Evolutionary conservation across 192 early-diverging fungal species (phyloP).

Genomic region (Coemansia sp.): DNA sequence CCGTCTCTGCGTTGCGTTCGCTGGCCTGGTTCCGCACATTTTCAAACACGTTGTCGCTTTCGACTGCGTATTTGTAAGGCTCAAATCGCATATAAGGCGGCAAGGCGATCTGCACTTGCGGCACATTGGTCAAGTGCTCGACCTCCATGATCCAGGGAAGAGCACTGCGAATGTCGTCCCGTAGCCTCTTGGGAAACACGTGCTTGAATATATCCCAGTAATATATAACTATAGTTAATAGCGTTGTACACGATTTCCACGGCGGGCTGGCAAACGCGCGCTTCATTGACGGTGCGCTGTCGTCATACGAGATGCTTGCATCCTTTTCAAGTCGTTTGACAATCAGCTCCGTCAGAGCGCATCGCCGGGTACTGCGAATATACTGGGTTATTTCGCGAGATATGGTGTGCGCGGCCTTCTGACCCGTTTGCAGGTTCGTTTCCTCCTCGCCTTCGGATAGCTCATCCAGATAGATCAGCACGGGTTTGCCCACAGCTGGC

Average conservation of each 20-base stretch:
- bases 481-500: no score
- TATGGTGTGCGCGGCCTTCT: slow-evolving; percentile 12
- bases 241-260: slow-evolving; percentile 31
- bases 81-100: slow-evolving; percentile 17
- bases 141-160: slow-evolving; percentile 48
- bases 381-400: slow-evolving; percentile 22
- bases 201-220: slow-evolving; percentile 21
- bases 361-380: slow-evolving; percentile 6
- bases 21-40: slow-evolving; percentile 7
- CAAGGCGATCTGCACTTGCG: slow-evolving; percentile 13
- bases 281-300: not conserved
- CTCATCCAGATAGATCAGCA: slow-evolving; percentile 32
- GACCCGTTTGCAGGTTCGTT: not conserved
- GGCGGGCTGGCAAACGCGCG: slow-evolving; percentile 21
- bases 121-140: slow-evolving; percentile 15
- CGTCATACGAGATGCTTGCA: not conserved
- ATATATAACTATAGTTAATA: slow-evolving; percentile 27
- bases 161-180: slow-evolving; percentile 1
- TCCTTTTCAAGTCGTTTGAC: slow-evolving; percentile 16
- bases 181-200: slow-evolving; percentile 11
- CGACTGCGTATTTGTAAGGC: slow-evolving; percentile 13
- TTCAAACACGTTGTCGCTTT: slow-evolving; percentile 5
- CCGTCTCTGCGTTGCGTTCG: slow-evolving; percentile 18
- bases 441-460: not conserved
- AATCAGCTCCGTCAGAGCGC: slow-evolving; percentile 21